These are phyloP conservation scores for Akanthomyces uredinophilus DNA, from an alignment of 2,329 filamentous ascomycete species.

Conservation along the genomic window DNA sequence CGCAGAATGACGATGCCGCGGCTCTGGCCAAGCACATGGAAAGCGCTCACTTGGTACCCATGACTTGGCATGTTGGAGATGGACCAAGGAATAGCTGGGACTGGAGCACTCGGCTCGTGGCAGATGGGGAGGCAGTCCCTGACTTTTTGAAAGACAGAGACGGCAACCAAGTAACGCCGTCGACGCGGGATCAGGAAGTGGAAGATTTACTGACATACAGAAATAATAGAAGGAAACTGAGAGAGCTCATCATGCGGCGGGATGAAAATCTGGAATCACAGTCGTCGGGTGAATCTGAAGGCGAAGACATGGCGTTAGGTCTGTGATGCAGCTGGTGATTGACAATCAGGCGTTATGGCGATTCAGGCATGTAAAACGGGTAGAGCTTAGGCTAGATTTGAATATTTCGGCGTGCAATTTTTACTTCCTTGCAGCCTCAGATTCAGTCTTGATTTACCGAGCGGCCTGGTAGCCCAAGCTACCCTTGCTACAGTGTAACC, in stretches of 20 bases:
- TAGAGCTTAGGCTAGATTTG: background rate
- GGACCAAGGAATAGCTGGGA: constrained; percentile 42
- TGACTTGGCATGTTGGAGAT: constrained; percentile 56
- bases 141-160: constrained; percentile 46
- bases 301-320: background rate
- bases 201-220: constrained; percentile 44
- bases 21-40: constrained; percentile 49
- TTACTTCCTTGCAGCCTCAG: background rate
- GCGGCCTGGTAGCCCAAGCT: background rate
- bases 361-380: background rate
- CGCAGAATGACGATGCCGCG: constrained; percentile 32
- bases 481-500: background rate
- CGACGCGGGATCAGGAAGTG: constrained; percentile 45
- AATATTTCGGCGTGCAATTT: background rate
- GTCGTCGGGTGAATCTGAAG: constrained; percentile 2
- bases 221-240: constrained; percentile 40
- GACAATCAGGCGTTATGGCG: background rate
- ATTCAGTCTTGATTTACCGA: background rate
- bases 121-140: constrained; percentile 29
- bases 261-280: constrained; percentile 37
- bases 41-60: constrained; percentile 45
- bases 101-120: constrained; percentile 19
- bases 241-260: constrained; percentile 36
- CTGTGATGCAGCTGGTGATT: background rate
- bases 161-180: constrained; percentile 55